Conservation (phyloP, 2,329 filamentous ascomycete species). For the Hymenoscyphus fructigenus region DNA sequence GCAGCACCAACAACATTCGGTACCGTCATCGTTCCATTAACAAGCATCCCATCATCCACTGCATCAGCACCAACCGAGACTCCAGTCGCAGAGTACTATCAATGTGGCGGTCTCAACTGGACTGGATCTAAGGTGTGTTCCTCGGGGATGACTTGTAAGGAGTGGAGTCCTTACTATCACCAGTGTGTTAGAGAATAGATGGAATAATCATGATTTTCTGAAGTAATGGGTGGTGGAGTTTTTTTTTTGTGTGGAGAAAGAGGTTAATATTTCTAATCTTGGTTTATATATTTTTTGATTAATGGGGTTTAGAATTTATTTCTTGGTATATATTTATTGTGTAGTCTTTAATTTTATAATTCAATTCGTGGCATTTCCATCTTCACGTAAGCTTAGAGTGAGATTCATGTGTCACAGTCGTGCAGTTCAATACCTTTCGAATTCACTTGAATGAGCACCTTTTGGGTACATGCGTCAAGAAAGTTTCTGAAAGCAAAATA, state of each 20-base stretch:
- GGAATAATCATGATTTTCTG: not conserved
- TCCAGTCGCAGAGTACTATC: not conserved
- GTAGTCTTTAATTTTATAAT: too few species aligned
- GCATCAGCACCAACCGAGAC: not conserved
- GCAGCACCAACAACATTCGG: not conserved
- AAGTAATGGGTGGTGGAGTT: not conserved
- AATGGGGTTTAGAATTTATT: too few species aligned
- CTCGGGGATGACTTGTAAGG: not conserved
- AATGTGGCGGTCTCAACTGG: not conserved
- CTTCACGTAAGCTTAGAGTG: too few species aligned
- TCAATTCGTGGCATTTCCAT: too few species aligned
- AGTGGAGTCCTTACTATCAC: not conserved
- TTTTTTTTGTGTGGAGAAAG: too few species aligned
- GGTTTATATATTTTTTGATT: not conserved
- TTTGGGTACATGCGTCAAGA: too few species aligned
- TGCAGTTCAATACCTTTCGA: too few species aligned
- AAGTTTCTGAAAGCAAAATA: too few species aligned
- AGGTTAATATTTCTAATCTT: not conserved
- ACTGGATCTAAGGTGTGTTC: not conserved
- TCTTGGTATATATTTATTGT: too few species aligned
- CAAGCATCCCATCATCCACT: not conserved
- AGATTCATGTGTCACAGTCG: too few species aligned
- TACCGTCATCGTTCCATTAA: not conserved
- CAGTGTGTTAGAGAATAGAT: conserved; percentile 1
- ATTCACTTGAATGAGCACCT: too few species aligned